Base-by-base conservation (phyloP, 345 rosid genomes). In the Euclidium syriacum region DNA sequence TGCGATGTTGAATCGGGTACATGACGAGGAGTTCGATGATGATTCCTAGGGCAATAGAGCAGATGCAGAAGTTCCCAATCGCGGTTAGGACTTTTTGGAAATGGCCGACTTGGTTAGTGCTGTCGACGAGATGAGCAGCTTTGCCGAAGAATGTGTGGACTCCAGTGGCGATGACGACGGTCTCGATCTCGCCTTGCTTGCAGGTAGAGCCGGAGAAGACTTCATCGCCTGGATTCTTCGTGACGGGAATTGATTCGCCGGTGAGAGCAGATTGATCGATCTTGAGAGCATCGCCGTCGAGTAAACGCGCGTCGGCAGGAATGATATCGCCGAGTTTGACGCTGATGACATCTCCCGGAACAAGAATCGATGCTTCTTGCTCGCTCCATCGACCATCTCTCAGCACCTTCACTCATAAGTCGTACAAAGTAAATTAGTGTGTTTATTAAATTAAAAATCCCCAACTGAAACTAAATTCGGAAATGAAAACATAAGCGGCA, bases 221-320 rank as follows among this genome's bases (percentile, higher is more conserved):
- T 74, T 86, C 91, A 56, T 88, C 96, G 0, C 84, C 81, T 5
- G 95, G 86, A 15, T 78, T 56, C 80, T 83, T 88, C 22, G 88
- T 86, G 29, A 88, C 88, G 7, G 96, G 91, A 33, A 91, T 81
- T 2, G 98, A 91, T 77, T 91, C 98, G 18, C 96, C 98, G 2
- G 98, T 91, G 36, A 91, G 98, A 25, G 96, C 87, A 41, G 95
- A 91, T 46, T 91, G 98, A 77, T 88, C 98, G 65, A 91, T 63
- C 78, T 91, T 88, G 32, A 91, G 74, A 57, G 98, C 90, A 75
- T 91, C 98, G 34, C 96, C 98, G 74, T 86, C 91, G 22, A 91
- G 96, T 58, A 91, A 84, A 71, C 98, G 98, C 4, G 96, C 96
- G 73, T 91, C 98, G 27, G 98, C 98, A 2, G 98, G 98, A 16